Base-by-base conservation (phyloP, 129 eudicot species). In the Arctium minus region DNA sequence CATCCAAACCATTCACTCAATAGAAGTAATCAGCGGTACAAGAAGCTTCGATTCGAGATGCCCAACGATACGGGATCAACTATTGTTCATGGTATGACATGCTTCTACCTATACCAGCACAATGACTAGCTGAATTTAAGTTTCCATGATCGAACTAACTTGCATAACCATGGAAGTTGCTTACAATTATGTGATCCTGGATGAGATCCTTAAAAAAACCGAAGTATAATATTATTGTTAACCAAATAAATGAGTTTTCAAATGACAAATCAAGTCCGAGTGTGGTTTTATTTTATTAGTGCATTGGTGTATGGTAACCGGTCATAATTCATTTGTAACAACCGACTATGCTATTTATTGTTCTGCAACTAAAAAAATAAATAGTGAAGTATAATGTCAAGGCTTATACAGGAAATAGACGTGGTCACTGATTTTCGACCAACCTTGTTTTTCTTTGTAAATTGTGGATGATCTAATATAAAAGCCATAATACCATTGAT, bases 1-100 rank as follows among this genome's bases (percentile, higher is more conserved):
- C 99, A 96, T 89, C 99, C 99, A 18, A 88, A 93, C 31, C 29
- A 85, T 86, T 90, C 96, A 18, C 62, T 90, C 39, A 81, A 85
- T 75, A 86, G 79, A 65, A 90, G 86, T 82, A 96, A 96, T 83
- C 89, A 96, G 80, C 94, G 99, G 18, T 96, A 96, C 84, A 88
- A 86, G 87, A 96, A 89, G 91, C 96, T 96, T 79, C 86, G 81
- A 1, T 96, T 96, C 81, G 92, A 96, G 84, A 71, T 91, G 42
- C 96, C 98, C 22, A 12, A 32, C 1, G 99, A 96, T 81, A 90
- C 98, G 35, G 99, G 99, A 75, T 93, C 99, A 70, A 89, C 86
- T 62, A 75, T 93, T 86, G 92, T 96, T 81, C 99, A 96, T 74
- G 99, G 99, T 96, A 91, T 81, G 89, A 73, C n/a, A 6, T 10